These are phyloP conservation scores for Maudiozyma serrabonitensis DNA, from an alignment of 805 yeast species.

Conservation along the genomic window DNA sequence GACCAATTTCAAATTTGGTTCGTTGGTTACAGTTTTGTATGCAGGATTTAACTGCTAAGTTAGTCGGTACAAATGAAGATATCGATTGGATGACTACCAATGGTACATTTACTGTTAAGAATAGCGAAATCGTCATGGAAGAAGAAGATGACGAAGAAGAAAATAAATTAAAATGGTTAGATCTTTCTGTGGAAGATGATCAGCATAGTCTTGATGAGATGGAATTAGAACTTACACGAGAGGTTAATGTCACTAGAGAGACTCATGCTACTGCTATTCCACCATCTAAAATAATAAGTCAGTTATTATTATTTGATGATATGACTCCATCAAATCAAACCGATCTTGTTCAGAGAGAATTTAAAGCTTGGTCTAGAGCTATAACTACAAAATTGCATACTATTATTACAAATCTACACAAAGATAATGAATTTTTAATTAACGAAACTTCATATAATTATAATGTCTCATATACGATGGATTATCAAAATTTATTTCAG, in stretches of 20 bases:
- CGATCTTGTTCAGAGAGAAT: slow-evolving; percentile 1
- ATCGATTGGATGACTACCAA: not conserved
- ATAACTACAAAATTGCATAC: slow-evolving; percentile 1
- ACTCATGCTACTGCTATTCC: too few relatives aligned
- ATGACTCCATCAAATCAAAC: not conserved
- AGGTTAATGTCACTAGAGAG: too few relatives aligned
- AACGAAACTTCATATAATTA: not conserved
- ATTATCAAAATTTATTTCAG: not conserved
- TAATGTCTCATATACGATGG: not conserved
- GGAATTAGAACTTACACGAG: not conserved
- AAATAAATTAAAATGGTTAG: not conserved
- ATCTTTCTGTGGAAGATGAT: not conserved
- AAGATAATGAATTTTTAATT: not conserved
- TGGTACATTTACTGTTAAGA: not conserved
- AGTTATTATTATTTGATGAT: not conserved
- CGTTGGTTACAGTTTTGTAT: not conserved
- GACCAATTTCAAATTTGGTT: not conserved
- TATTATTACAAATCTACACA: not conserved
- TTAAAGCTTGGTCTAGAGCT: slow-evolving; percentile 3
- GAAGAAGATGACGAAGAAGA: slow-evolving; percentile 1
- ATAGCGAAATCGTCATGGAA: not conserved
- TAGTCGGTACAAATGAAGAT: not conserved
- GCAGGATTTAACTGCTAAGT: not conserved
- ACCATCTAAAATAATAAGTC: too few relatives aligned
- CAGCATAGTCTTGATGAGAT: not conserved